Percentiles rank a stretch among this genome's conserved stretches.
Conservation (phyloP, 805 yeast species). For the Suhomyces kilbournensis region DNA sequence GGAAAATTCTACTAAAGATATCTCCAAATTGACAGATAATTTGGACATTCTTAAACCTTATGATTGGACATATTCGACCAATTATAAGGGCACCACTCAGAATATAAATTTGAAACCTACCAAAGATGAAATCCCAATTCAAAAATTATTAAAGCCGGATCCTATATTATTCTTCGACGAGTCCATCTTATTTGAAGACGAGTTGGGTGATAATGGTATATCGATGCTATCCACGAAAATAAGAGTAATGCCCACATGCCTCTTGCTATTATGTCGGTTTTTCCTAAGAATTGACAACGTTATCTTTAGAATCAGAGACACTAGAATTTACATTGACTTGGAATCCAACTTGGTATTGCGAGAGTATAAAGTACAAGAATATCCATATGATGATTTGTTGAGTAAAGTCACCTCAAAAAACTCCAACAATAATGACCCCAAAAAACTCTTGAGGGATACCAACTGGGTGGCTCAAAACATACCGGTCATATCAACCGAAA, state of each 20-base stretch:
- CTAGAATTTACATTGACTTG: conserved; percentile 79
- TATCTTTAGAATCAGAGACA: conserved; percentile 76
- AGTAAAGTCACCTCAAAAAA: conserved; percentile 21
- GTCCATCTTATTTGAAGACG: conserved; percentile 87
- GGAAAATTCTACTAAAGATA: conserved; percentile 22
- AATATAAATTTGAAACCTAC: conserved; percentile 20
- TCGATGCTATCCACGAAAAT: conserved; percentile 73
- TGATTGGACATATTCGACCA: conserved; percentile 94
- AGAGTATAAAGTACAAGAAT: conserved; percentile 67
- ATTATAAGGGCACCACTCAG: conserved; percentile 61
- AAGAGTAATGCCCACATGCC: conserved; percentile 82
- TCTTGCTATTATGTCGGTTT: conserved; percentile 71
- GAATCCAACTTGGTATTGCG: conserved; percentile 60
- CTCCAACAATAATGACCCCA: conserved; percentile 31
- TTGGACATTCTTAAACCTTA: conserved; percentile 73
- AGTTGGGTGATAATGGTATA: conserved; percentile 93
- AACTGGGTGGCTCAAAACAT: conserved; percentile 65
- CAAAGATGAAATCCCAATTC: conserved; percentile 56
- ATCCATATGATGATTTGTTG: conserved; percentile 30
- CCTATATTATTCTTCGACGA: conserved; percentile 90
- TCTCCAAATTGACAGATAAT: conserved; percentile 39
- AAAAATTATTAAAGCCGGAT: conserved; percentile 66
- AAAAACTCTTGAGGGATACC: conserved; percentile 64
- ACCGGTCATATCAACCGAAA: conserved; percentile 37
- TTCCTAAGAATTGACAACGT: conserved; percentile 91